phyloP scores from a whole-genome alignment of 345 rosid genomes.

The Capsella bursapastoris region DNA sequence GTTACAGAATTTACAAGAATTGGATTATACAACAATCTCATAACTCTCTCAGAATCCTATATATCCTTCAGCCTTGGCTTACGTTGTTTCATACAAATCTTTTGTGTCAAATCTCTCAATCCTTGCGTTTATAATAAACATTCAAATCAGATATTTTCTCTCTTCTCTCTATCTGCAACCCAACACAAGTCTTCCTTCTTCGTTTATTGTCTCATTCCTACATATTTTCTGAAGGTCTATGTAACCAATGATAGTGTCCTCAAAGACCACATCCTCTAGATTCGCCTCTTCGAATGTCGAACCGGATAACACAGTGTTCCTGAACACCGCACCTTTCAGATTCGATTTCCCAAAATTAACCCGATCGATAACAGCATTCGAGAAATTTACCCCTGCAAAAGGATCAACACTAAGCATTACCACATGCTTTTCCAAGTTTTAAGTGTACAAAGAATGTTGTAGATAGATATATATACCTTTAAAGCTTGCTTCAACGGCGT shows the following conservation, averaged over 20 bases:
- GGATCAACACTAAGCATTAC: slow-evolving; percentile 3
- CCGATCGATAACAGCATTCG: slow-evolving; percentile 86
- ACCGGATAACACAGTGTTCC: slow-evolving; percentile 78
- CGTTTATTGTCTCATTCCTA: slow-evolving; percentile 41
- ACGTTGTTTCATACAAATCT: slow-evolving; percentile 11
- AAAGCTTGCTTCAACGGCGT: slow-evolving; percentile 97
- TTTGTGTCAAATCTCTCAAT: slow-evolving; percentile 26
- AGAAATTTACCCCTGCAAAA: slow-evolving; percentile 78
- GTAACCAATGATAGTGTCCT: slow-evolving; percentile 46
- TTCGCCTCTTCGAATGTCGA: slow-evolving; percentile 78
- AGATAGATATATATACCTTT: slow-evolving; percentile 52
- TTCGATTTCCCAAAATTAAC: slow-evolving; percentile 79
- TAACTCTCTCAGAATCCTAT: slow-evolving; percentile 22
- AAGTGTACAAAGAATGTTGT: not conserved
- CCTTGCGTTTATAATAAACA: slow-evolving; percentile 5
- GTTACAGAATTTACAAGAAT: slow-evolving; percentile 34
- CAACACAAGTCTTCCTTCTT: slow-evolving; percentile 48
- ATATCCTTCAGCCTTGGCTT: slow-evolving; percentile 3
- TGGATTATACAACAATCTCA: slow-evolving; percentile 28
- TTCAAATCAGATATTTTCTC: not conserved
- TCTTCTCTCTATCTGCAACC: slow-evolving; percentile 36
- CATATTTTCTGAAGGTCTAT: slow-evolving; percentile 48
- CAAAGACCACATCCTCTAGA: slow-evolving; percentile 60
- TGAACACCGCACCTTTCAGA: slow-evolving; percentile 81
- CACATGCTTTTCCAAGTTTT: not conserved